Evolutionary conservation across 208 protist genomes (phyloP).

Genomic region (Trypanosoma caninum): DNA sequence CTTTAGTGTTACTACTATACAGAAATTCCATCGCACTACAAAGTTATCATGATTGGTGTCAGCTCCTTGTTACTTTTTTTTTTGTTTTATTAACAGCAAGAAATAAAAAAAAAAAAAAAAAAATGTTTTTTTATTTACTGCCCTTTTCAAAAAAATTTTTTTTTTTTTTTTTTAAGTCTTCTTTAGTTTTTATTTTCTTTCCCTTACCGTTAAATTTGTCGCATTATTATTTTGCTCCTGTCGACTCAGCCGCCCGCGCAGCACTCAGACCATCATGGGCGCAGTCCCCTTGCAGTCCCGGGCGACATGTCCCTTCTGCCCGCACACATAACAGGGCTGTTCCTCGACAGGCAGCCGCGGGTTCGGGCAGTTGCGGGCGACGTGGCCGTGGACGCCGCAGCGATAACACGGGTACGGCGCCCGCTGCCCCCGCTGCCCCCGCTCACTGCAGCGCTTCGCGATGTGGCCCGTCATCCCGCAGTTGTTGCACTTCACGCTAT

Average conservation of each 20-base stretch:
- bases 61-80: not conserved
- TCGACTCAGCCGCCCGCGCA: not conserved
- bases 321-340: conserved; percentile 34
- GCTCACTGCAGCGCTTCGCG: conserved; percentile 76
- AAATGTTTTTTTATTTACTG: not conserved
- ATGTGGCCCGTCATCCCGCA: conserved; percentile 81
- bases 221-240: conserved; percentile 1
- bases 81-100: not conserved
- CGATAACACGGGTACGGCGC: conserved; percentile 60
- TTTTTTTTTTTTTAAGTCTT: conserved; percentile 16
- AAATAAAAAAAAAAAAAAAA: conserved; percentile 18
- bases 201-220: conserved; percentile 3
- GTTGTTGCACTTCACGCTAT: conserved; percentile 66
- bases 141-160: not conserved
- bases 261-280: conserved; percentile 3
- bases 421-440: conserved; percentile 24
- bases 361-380: conserved; percentile 72
- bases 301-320: conserved; percentile 74
- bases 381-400: conserved; percentile 71
- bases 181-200: conserved; percentile 1
- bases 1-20: conserved; percentile 6
- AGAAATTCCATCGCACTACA: too few species aligned
- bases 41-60: too few species aligned
- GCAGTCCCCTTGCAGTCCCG: conserved; percentile 40
- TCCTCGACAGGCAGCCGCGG: conserved; percentile 12